Evolutionary conservation across 2,329 filamentous ascomycete species (phyloP).

Genomic region (Incumbomyces lentus): DNA sequence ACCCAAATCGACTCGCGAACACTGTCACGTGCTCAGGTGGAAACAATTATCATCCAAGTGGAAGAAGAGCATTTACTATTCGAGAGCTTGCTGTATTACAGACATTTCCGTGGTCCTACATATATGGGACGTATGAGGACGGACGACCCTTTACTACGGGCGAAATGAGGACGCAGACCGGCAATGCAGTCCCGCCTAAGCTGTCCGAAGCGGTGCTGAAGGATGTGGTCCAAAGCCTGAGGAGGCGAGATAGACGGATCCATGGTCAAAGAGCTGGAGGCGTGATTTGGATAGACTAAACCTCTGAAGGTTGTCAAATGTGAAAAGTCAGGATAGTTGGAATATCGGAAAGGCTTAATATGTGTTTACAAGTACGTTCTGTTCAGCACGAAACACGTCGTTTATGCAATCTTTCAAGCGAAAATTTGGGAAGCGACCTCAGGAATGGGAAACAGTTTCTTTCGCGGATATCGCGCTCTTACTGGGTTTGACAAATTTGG

Average conservation of each 20-base stretch:
- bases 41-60: constrained; percentile 55
- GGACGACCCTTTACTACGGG: constrained; percentile 31
- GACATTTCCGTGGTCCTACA: constrained; percentile 54
- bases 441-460: too few species aligned
- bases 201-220: constrained; percentile 32
- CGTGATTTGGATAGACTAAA: too few species aligned
- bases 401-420: too few species aligned
- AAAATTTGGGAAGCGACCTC: too few species aligned
- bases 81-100: constrained; percentile 61
- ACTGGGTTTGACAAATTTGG: too few species aligned
- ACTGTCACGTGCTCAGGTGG: constrained; percentile 56
- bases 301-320: too few species aligned
- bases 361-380: too few species aligned
- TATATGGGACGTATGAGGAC: constrained; percentile 35
- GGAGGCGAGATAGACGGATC: not conserved
- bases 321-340: too few species aligned
- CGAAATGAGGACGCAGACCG: constrained; percentile 51
- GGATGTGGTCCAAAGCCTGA: constrained; percentile 29
- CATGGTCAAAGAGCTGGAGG: too few species aligned
- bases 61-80: constrained; percentile 51
- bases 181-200: constrained; percentile 64
- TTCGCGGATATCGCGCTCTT: too few species aligned
- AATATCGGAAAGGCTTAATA: too few species aligned
- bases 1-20: constrained; percentile 40
- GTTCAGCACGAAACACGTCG: too few species aligned